These are phyloP conservation scores for Verbascum thapsus DNA, from an alignment of 257 asterid species.

Conservation along the genomic window DNA sequence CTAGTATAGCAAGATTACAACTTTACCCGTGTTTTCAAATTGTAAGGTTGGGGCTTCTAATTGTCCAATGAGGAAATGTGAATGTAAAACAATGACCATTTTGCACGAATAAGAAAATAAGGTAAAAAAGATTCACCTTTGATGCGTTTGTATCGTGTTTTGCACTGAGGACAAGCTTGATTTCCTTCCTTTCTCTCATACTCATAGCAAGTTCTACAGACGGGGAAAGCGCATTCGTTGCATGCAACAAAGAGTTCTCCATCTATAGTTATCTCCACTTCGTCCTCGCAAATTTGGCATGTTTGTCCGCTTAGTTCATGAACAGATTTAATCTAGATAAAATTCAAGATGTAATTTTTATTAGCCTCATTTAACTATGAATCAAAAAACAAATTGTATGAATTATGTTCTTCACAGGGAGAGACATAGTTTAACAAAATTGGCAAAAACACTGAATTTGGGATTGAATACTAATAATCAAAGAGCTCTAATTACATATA, in stretches of 20 bases:
- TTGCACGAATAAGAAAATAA: background rate
- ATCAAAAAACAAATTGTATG: slow-evolving; percentile 2
- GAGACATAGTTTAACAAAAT: background rate
- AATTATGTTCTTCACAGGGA: background rate
- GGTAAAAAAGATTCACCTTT: slow-evolving; percentile 50
- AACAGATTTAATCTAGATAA: slow-evolving; percentile 64
- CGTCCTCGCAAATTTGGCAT: slow-evolving; percentile 85
- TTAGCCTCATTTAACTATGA: slow-evolving; percentile 10
- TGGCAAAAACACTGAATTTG: slow-evolving; percentile 5
- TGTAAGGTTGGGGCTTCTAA: too few relatives aligned
- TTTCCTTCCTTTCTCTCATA: slow-evolving; percentile 90
- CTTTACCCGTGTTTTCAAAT: too few relatives aligned
- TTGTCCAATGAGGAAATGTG: too few relatives aligned
- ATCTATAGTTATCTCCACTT: slow-evolving; percentile 58
- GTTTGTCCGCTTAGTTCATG: slow-evolving; percentile 66
- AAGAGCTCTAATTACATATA: background rate
- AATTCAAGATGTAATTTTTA: slow-evolving; percentile 21
- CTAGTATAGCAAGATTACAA: too few relatives aligned
- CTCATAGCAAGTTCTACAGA: slow-evolving; percentile 79
- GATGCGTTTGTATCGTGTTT: slow-evolving; percentile 83
- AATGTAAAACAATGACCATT: background rate
- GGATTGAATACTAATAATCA: background rate
- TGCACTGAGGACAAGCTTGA: slow-evolving; percentile 92
- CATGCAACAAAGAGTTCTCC: slow-evolving; percentile 90
- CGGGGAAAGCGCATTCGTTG: slow-evolving; percentile 95